Conservation (phyloP, 805 yeast species). For the Saturnispora bothae region DNA sequence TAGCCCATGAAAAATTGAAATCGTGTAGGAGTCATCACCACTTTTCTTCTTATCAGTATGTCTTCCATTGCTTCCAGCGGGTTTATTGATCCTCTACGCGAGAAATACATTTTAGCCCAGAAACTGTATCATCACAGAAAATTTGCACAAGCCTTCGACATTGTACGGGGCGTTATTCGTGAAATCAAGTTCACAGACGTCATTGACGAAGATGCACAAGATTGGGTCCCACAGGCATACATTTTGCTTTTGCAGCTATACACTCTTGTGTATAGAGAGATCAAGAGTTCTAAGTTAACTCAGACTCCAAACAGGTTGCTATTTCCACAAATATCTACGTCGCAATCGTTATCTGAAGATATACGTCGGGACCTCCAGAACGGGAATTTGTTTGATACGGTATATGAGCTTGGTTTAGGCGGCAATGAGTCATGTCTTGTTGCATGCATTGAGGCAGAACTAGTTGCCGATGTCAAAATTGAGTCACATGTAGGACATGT, state of each 20-base stretch:
- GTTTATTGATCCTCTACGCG: not conserved
- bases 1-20: too few species aligned
- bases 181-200: not conserved
- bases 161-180: not conserved
- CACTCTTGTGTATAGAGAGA: not conserved
- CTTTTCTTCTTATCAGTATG: too few species aligned
- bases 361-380: not conserved
- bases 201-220: not conserved
- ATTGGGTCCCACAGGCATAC: constrained; percentile 2
- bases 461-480: constrained; percentile 1
- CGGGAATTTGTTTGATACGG: constrained; percentile 1
- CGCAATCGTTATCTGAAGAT: not conserved
- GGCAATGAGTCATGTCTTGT: not conserved
- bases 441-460: constrained; percentile 1
- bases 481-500: constrained; percentile 8
- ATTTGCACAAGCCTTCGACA: constrained; percentile 2
- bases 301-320: not conserved
- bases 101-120: constrained; percentile 2
- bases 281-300: not conserved
- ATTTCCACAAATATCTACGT: not conserved
- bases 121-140: constrained; percentile 5
- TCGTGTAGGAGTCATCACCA: too few species aligned
- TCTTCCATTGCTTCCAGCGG: too few species aligned
- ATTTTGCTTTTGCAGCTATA: not conserved
- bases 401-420: constrained; percentile 3